Conservation (phyloP, 495 filamentous ascomycete genomes). For the Tirmania nivea region DNA sequence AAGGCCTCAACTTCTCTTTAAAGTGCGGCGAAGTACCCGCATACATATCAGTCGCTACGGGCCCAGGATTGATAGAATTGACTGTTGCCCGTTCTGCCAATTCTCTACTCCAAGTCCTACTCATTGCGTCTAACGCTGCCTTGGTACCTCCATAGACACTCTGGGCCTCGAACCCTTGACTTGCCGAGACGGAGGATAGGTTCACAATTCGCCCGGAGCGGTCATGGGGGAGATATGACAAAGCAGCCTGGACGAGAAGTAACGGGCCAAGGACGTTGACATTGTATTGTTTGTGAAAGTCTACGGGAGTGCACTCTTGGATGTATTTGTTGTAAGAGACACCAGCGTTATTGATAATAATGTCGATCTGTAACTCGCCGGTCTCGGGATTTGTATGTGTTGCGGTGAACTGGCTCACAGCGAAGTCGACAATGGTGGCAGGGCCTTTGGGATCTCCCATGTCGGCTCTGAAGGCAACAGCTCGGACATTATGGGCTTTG, state of each 20-base stretch:
- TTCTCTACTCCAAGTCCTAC: constrained; percentile 68
- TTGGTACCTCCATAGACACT: constrained; percentile 76
- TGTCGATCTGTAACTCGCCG: constrained; percentile 44
- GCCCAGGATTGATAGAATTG: constrained; percentile 75
- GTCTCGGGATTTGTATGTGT: constrained; percentile 20
- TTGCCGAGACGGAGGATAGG: constrained; percentile 46
- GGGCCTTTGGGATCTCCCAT: constrained; percentile 23
- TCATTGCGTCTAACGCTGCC: constrained; percentile 81
- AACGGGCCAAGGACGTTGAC: constrained; percentile 74
- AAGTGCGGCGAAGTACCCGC: constrained; percentile 23
- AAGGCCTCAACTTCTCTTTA: constrained; percentile 25
- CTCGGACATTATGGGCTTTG: constrained; percentile 16
- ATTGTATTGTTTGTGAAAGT: constrained; percentile 50
- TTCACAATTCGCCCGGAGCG: constrained; percentile 64
- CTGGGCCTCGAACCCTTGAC: constrained; percentile 46
- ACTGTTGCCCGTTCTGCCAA: constrained; percentile 57
- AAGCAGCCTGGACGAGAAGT: constrained; percentile 50
- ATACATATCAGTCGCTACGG: constrained; percentile 62
- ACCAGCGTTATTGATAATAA: constrained; percentile 78
- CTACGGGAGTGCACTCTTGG: constrained; percentile 31
- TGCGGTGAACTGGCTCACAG: constrained; percentile 1
- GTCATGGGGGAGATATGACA: constrained; percentile 49
- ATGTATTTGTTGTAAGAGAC: constrained; percentile 39
- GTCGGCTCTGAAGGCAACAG: constrained; percentile 21
- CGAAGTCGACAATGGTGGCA: constrained; percentile 21